Evolutionary conservation across 805 yeast genomes (phyloP).

Genomic region (Kuraishia floccosa): DNA sequence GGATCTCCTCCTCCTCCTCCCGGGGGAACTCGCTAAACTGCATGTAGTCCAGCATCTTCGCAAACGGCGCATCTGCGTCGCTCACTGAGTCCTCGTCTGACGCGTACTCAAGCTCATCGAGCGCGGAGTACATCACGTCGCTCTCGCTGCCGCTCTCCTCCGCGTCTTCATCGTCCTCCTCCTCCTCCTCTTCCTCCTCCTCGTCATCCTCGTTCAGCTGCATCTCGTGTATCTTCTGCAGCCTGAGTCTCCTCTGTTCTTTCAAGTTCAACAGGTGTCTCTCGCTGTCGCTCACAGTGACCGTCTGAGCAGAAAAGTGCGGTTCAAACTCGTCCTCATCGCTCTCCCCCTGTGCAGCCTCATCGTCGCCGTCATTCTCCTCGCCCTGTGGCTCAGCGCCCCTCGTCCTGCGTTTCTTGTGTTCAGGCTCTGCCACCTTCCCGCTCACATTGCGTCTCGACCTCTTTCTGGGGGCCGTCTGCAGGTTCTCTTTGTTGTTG

Average conservation of each 20-base stretch:
- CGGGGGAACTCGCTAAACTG: neutral
- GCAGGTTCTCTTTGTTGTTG: no score
- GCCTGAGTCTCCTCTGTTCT: constrained; percentile 1
- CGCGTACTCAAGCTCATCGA: neutral
- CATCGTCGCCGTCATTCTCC: neutral
- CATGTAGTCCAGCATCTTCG: neutral
- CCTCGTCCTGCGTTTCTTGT: constrained; percentile 1
- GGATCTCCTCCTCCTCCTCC: neutral
- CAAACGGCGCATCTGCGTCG: neutral
- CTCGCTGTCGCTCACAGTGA: neutral
- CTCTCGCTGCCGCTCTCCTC: neutral
- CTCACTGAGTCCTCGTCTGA: neutral
- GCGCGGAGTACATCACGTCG: neutral
- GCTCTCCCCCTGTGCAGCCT: neutral
- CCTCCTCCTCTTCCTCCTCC: constrained; percentile 13
- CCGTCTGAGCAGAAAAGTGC: neutral
- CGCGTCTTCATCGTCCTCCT: constrained; percentile 8
- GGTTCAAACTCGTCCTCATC: neutral
- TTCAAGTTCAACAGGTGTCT: constrained; percentile 1
- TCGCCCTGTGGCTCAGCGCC: neutral
- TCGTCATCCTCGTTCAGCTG: neutral
- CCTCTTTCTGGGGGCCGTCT: no score
- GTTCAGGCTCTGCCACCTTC: neutral
- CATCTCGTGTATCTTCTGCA: constrained; percentile 1
- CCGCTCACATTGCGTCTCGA: no score